Evolutionary conservation across 345 rosid genomes (phyloP), one percentile per base, ranked within the genome.

Genomic region (Lepidium sativum): DNA sequence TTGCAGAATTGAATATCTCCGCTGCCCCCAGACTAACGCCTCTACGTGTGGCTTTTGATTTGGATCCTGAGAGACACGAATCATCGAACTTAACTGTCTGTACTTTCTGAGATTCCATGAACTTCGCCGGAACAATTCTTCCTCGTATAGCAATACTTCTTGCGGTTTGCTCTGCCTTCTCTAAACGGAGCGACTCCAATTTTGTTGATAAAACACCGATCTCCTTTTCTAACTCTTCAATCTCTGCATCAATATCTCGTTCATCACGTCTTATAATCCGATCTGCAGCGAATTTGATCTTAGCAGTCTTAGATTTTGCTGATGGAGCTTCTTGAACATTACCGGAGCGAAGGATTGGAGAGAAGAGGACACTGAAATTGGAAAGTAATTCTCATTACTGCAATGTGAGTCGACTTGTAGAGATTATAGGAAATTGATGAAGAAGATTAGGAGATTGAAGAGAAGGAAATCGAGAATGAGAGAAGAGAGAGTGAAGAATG

Each of bases 21-120:
- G 77, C 75, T 4, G 99, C 97, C 37, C 99, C 95, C 50, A 94
- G 48, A 67, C 99, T 94, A 17, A 88, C 74, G 3, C 97, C 99
- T 76, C 97, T 80, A 2, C 96, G 80, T 4, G 52, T 78, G 44
- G 75, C 7, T 65, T 67, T 84, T 6, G 80, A 21, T 75, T 81
- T 80, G 20, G 80, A 40, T 32, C 74, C 79, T 6, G 83, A 55
- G 37, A 78, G 29, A 32, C 63, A 56, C 2, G 82, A 69, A 8
- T 84, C 89, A 1, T 82, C 88, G n/a, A 69, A 56, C 25, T 69
- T 80, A 45, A 67, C 68, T 25, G 67, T 63, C 66, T 69, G 84
- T 56, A 62, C 84, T 67, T 78, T 89, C 76, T 67, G 84, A 9
- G 76, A 17, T 79, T 81, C 96, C 97, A 82, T 81, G 79, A 94